Percentiles rank a stretch among this genome's conserved stretches.
Conservation (phyloP, 1,284 basidiomycete genomes). For the Ustilago curta region DNA sequence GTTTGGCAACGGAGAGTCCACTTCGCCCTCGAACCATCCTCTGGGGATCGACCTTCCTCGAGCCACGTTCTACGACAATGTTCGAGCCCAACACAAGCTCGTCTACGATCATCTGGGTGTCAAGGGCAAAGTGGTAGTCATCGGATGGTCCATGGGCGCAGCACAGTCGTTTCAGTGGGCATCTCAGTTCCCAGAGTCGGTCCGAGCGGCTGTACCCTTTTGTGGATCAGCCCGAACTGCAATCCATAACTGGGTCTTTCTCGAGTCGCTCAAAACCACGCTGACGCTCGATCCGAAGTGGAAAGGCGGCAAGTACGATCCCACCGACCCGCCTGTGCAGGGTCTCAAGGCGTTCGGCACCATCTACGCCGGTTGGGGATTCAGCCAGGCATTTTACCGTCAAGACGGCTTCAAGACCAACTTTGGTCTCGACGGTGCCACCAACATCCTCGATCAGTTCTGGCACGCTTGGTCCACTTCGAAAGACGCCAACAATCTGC, state of each 20-base stretch:
- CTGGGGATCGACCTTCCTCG: slow-evolving; percentile 32
- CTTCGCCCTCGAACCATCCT: slow-evolving; percentile 49
- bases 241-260: slow-evolving; percentile 54
- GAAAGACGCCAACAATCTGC: slow-evolving; percentile 53
- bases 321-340: slow-evolving; percentile 25
- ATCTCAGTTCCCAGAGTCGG: slow-evolving; percentile 46
- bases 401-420: slow-evolving; percentile 37
- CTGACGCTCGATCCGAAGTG: slow-evolving; percentile 34
- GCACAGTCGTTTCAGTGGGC: slow-evolving; percentile 58
- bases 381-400: slow-evolving; percentile 56
- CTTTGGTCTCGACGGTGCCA: slow-evolving; percentile 30
- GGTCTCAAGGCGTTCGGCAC: slow-evolving; percentile 53
- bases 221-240: slow-evolving; percentile 55
- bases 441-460: slow-evolving; percentile 31
- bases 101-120: slow-evolving; percentile 39
- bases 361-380: slow-evolving; percentile 59
- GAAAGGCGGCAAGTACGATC: slow-evolving; percentile 31
- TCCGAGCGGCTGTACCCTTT: slow-evolving; percentile 45
- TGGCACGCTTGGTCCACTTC: slow-evolving; percentile 40
- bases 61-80: slow-evolving; percentile 54
- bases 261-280: slow-evolving; percentile 39
- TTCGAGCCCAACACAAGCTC: slow-evolving; percentile 47
- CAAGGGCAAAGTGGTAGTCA: slow-evolving; percentile 33
- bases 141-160: slow-evolving; percentile 55
- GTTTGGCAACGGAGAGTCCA: slow-evolving; percentile 59